A percentile compares a stretch with the other conserved stretches of the same genome.
phyloP scores from a whole-genome alignment of 2,329 filamentous ascomycete species.

The Fusarium proliferatum region DNA sequence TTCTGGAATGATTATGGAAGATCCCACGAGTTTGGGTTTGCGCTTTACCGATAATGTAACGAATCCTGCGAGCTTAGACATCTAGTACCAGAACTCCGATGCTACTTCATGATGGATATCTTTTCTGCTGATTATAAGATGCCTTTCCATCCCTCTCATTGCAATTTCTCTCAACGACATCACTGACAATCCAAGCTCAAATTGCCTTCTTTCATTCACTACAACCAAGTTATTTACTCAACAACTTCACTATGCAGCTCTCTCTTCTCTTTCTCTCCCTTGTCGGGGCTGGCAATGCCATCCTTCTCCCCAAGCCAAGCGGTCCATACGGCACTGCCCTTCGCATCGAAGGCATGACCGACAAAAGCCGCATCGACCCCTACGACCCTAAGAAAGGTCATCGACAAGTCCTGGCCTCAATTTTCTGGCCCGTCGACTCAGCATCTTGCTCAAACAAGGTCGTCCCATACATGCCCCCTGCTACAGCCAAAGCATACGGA shows the following conservation, averaged over 20 bases:
- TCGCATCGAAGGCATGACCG: constrained; percentile 44
- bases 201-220: no score
- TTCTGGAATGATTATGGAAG: neutral
- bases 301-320: constrained; percentile 44
- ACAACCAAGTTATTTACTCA: fast-evolving
- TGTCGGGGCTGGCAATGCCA: constrained; percentile 31
- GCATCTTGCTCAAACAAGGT: constrained; percentile 32
- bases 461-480: constrained; percentile 50
- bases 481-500: constrained; percentile 47
- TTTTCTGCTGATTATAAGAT: neutral
- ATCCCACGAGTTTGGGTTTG: neutral
- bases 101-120: neutral
- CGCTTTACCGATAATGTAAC: neutral
- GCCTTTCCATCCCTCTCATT: neutral
- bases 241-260: constrained; percentile 31
- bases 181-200: no score
- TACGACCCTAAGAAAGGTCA: constrained; percentile 43
- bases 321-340: constrained; percentile 48
- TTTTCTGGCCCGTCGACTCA: constrained; percentile 48
- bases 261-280: constrained; percentile 21
- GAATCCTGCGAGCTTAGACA: neutral
- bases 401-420: constrained; percentile 45
- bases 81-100: neutral
- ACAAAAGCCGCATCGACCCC: constrained; percentile 47
- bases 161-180: no score